A percentile compares a stretch with the other conserved stretches of the same genome.
These are phyloP conservation scores for Pichia heedii DNA, from an alignment of 805 yeast genomes.

Conservation along the genomic window DNA sequence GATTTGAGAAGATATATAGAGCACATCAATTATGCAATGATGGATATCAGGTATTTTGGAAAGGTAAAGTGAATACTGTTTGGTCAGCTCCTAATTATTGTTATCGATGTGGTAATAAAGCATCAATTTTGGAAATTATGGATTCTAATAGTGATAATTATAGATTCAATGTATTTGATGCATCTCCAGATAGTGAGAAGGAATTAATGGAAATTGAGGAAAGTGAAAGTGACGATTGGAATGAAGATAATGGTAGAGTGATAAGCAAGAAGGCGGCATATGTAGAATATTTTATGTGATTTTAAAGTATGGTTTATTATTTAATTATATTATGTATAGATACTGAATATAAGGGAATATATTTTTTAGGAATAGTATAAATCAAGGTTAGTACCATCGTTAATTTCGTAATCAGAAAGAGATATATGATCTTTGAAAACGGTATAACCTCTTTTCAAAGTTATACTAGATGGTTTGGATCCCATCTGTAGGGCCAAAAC, in stretches of 20 bases:
- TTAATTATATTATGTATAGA: too few relatives aligned
- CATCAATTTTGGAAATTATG: slow-evolving; percentile 84
- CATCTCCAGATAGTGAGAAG: slow-evolving; percentile 86
- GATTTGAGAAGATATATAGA: slow-evolving; percentile 71
- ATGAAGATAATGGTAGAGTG: slow-evolving; percentile 11
- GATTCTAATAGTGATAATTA: slow-evolving; percentile 48
- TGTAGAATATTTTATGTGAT: slow-evolving; percentile 33
- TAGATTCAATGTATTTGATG: slow-evolving; percentile 86
- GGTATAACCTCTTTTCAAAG: slow-evolving; percentile 78
- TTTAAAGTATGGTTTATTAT: too few relatives aligned
- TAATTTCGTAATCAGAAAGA: slow-evolving; percentile 90
- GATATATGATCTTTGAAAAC: slow-evolving; percentile 83
- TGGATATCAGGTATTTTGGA: slow-evolving; percentile 88
- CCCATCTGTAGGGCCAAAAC: slow-evolving; percentile 79
- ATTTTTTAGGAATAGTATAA: slow-evolving; percentile 44
- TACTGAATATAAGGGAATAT: neutral
- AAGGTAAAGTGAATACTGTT: slow-evolving; percentile 86
- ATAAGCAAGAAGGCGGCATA: slow-evolving; percentile 29
- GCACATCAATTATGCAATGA: slow-evolving; percentile 97
- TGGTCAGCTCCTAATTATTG: slow-evolving; percentile 99
- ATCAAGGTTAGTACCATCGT: slow-evolving; percentile 81
- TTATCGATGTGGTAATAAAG: slow-evolving; percentile 93
- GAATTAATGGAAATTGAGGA: slow-evolving; percentile 35
- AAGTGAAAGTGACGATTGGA: slow-evolving; percentile 11
- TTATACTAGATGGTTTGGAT: slow-evolving; percentile 52